Evolutionary conservation across 441 rosid genomes (phyloP).

Genomic region (Geranium incanum): DNA sequence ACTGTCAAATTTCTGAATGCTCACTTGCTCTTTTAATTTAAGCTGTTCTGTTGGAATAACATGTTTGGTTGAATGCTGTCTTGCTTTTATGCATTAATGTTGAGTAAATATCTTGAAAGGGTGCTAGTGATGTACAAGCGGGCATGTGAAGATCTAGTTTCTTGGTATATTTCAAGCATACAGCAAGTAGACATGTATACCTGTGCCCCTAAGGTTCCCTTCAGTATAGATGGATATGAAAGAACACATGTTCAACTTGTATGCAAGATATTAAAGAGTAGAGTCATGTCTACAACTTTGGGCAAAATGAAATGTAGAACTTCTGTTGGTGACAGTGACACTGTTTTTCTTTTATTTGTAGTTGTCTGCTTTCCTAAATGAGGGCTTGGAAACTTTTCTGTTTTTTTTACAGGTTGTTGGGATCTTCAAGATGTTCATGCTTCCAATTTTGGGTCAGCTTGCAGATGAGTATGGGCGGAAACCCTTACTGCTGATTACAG

Average conservation of each 20-base stretch:
- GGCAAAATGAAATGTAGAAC: background rate
- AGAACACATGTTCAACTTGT: background rate
- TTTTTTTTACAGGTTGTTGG: background rate
- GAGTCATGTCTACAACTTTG: background rate
- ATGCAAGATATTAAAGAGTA: background rate
- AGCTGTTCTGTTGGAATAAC: too few species aligned
- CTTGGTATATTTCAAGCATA: background rate
- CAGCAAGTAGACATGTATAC: background rate
- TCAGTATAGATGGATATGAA: background rate
- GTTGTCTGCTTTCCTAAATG: background rate
- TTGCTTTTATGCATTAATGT: too few species aligned
- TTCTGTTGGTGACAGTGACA: background rate
- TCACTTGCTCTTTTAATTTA: too few species aligned
- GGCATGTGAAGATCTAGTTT: background rate
- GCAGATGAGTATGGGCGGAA: constrained; percentile 6
- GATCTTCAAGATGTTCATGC: background rate
- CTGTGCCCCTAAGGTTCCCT: background rate
- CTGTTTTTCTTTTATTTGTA: background rate
- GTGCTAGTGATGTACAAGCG: background rate
- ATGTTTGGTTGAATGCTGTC: too few species aligned
- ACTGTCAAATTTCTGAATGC: too few species aligned
- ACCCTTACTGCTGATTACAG: background rate
- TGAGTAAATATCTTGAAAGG: background rate
- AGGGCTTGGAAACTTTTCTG: background rate
- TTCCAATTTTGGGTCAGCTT: constrained; percentile 7